Base-by-base conservation (phyloP, 2,329 filamentous ascomycete genomes). In the Aspergillus carbonarius region DNA sequence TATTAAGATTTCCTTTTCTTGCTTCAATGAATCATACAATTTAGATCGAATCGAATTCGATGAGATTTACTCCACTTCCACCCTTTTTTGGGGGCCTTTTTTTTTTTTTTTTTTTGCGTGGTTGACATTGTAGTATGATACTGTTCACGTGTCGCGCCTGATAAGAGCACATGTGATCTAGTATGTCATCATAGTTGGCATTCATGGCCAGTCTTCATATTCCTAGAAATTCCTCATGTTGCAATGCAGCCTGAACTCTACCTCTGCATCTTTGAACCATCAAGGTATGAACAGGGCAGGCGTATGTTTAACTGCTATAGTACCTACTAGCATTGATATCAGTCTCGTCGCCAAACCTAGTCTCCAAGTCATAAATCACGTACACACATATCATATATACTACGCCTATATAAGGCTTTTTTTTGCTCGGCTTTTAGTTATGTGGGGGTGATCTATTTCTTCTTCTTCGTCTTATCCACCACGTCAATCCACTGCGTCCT, bases 391-490 rank as follows among this genome's bases (percentile, higher is more conserved):
- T 30, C 27, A 30, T 30, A 30, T 30, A 7, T 30, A 30, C 27
- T 8, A 2, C 4, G 30, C 30, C 30, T 10, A 10, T 32, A 32
- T 4, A 32, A 32, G 30, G 10, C 30, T 30, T 30, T 9, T 30
- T 30, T 30, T 47, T 55, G 17, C 17, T 23, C 39, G 30, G 23
- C 3, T 5, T 23, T 23, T 23, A 23, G 23, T 23, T 3, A 23
- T 23, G 5, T 23, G 23, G 23, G 32, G 34, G 42, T 34, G 18
- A 32, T 39, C 27, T 20, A 54, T 44, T 86, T 86, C 76, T 88
- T 88, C 63, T 84, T 84, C 74, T 88, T 87, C 4, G 84, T 87
- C 76, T 88, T 89, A 70, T 89, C 87, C 57, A 86, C 72, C n/a
- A 88, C 76, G 46, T 87, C 83, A 27, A 89, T 77, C 84, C 85